These are phyloP conservation scores for Colletotrichum euphorbiae DNA, from an alignment of 2,329 filamentous ascomycete species.

Conservation along the genomic window DNA sequence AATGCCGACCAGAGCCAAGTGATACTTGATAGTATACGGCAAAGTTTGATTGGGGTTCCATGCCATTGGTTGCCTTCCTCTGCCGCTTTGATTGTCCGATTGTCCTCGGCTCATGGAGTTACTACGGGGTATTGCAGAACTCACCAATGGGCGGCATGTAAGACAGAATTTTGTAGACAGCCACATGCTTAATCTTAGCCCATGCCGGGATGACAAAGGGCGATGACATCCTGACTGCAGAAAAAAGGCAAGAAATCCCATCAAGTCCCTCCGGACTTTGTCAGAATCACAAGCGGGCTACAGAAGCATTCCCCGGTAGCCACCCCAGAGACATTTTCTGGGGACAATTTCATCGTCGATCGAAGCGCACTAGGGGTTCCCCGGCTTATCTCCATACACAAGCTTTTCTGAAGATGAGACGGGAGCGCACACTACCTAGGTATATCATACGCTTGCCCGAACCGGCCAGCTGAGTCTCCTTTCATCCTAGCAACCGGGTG, in stretches of 20 bases:
- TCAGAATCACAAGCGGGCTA: not conserved
- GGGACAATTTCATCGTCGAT: not conserved
- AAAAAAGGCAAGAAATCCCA: not conserved
- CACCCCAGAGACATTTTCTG: not conserved
- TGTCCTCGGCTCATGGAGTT: too few species aligned
- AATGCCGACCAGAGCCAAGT: too few species aligned
- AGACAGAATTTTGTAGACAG: not conserved
- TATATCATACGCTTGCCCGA: not conserved
- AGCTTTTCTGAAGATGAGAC: conserved; percentile 8
- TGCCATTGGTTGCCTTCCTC: too few species aligned
- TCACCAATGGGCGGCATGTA: not conserved
- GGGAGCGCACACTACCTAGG: conserved; percentile 7
- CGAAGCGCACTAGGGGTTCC: not conserved
- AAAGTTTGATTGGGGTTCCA: too few species aligned
- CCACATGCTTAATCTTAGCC: too few species aligned
- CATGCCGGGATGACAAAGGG: not conserved
- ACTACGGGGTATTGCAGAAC: too few species aligned
- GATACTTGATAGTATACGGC: too few species aligned
- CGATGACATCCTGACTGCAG: not conserved
- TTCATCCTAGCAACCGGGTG: not conserved
- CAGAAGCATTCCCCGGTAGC: too few species aligned
- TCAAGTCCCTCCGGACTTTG: not conserved
- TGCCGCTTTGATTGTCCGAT: too few species aligned
- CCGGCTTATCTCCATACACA: not conserved
- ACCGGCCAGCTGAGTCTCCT: not conserved